Base-by-base conservation (phyloP, 1,284 basidiomycete genomes). In the Xanthoconium separans region DNA sequence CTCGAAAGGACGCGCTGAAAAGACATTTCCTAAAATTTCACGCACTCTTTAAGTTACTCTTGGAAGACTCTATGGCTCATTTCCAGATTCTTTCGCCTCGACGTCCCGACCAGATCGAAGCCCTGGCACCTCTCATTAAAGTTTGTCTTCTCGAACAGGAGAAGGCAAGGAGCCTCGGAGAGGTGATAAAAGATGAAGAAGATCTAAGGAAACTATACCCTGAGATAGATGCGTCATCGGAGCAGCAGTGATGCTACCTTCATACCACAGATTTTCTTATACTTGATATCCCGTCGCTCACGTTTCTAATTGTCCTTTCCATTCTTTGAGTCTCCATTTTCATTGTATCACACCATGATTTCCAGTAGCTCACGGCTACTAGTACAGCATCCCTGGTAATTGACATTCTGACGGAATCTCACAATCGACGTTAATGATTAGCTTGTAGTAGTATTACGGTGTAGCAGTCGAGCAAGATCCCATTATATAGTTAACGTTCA, bases 1-100 rank as follows among this genome's bases (percentile, higher is more conserved):
- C 56, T n/a, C 43, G 47, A 3, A 53, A 16, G 12, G 58, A 58
- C 9, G 11, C 43, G 2, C n/a, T 58, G 16, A 60, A 60, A 27
- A 27, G 59, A 10, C 58, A 58, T 8, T 18, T 58, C 55, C 57
- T 1, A 20, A 37, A 6, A 15, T 11, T 37, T 16, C 36, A 37
- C 36, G 0, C 13, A 10, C 1, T 37, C n/a, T 37, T 37, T 5
- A 1, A 11, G n/a, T 10, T 9, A 10, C 36, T 37, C n/a, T 7
- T 37, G 9, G 33, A 33, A 5, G 18, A 9, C 16, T 1, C 36
- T 2, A 5, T n/a, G n/a, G 27, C 27, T 5, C 27, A 0, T 18
- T 37, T 18, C n/a, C 3, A 11, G n/a, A 18, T 37, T 18, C 36
- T 37, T 5, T 8, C 16, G 8, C 9, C n/a, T n/a, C 36, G 36